phyloP scores from a whole-genome alignment of 768 basidiomycete species.

The Rhodotorula sphaerocarpa region DNA sequence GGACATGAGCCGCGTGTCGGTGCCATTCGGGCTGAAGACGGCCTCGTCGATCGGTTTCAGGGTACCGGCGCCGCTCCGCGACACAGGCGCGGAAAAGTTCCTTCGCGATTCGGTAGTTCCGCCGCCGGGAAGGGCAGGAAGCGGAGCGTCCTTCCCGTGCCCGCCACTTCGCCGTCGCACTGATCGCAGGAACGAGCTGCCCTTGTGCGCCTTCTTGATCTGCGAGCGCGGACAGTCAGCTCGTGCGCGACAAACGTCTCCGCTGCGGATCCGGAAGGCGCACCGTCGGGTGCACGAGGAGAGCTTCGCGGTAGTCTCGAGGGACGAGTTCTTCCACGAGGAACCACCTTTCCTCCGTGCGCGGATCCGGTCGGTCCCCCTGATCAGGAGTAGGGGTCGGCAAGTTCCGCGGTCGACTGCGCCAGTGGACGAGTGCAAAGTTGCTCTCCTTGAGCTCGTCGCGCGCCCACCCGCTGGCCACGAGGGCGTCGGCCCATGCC shows the following conservation, averaged over 20 bases:
- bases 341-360: conserved; percentile 63
- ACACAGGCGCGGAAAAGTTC: background rate
- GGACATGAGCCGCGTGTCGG: conserved; percentile 17
- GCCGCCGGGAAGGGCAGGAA: background rate
- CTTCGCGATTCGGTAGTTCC: no score
- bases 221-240: background rate
- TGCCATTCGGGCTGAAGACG: conserved; percentile 6
- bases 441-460: conserved; percentile 39
- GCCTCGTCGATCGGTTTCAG: conserved; percentile 25
- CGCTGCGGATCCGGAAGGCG: no score
- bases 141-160: background rate
- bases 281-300: conserved; percentile 48
- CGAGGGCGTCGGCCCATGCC: conserved; percentile 49
- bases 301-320: conserved; percentile 68
- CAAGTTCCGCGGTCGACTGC: conserved; percentile 54
- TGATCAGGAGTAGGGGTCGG: conserved; percentile 28
- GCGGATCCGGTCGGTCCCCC: conserved; percentile 53
- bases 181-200: conserved; percentile 37
- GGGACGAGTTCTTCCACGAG: conserved; percentile 94
- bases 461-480: conserved; percentile 36
- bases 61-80: background rate
- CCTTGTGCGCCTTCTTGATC: conserved; percentile 31
- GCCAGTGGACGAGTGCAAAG: conserved; percentile 68
- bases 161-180: conserved; percentile 26
- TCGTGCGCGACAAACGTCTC: no score